Conservation (phyloP, 768 basidiomycete species). For the Lactarius sp. region DNA sequence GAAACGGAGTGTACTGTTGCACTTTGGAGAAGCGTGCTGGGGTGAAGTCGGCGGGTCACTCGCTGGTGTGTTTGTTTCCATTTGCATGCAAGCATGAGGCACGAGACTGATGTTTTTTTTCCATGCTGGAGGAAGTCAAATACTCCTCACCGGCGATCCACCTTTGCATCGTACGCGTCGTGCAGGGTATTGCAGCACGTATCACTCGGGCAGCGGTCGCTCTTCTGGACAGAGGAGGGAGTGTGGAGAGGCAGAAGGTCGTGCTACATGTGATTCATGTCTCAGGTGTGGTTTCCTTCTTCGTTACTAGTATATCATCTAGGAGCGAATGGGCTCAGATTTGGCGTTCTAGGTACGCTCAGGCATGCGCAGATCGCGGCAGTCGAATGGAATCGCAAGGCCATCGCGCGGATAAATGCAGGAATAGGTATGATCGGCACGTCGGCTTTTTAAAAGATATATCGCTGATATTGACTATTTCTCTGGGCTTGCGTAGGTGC, state of each 20-base stretch:
- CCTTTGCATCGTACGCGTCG: conserved; percentile 81
- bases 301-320: neutral
- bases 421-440: conserved; percentile 1
- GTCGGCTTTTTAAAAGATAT: neutral
- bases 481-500: neutral
- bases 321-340: neutral
- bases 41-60: conserved; percentile 70
- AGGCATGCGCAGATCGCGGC: conserved; percentile 79
- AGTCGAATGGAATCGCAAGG: conserved; percentile 64
- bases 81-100: too few species aligned
- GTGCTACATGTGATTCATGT: conserved; percentile 78
- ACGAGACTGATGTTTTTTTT: neutral
- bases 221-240: conserved; percentile 58
- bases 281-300: conserved; percentile 54
- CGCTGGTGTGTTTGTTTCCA: conserved; percentile 44
- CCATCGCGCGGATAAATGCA: conserved; percentile 59
- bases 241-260: conserved; percentile 36
- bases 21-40: conserved; percentile 88
- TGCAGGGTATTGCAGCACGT: conserved; percentile 64
- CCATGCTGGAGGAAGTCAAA: conserved; percentile 52
- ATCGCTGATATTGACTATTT: neutral
- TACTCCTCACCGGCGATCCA: conserved; percentile 83
- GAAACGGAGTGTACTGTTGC: conserved; percentile 58
- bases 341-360: conserved; percentile 61
- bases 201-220: conserved; percentile 79